Evolutionary conservation across 2,329 filamentous ascomycete genomes (phyloP), one percentile per base, ranked within the genome.

Genomic region (Fusarium torreyae): DNA sequence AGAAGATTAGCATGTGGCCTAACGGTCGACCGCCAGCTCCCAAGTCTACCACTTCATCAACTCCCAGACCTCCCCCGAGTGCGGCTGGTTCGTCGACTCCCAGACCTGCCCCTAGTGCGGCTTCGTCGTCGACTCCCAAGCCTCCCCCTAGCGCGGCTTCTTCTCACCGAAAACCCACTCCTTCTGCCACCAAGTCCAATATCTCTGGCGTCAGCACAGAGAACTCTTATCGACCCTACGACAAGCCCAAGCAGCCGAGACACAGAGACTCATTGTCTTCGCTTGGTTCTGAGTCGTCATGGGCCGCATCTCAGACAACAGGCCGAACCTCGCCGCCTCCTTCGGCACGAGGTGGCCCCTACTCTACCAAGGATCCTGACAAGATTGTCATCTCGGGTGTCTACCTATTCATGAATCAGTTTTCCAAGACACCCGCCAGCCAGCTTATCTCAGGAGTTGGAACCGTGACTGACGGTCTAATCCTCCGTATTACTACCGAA

Each of bases 341-440:
- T 2, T 94, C 92, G 5, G 87, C 91, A 69, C 89, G 92, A 48
- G 89, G 90, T 3, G 90, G 91, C 2, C 88, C 93, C 3, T 98
- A 98, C 80, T 87, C 89, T 36, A 98, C 94, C 28, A 93, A 92
- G 70, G 94, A 98, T 77, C 94, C 95, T 1, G 90, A 97, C 82
- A 99, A 99, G 86, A 96, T 99, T 77, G 91, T 97, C 67, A 95
- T 99, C 80, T 92, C 92, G 76, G 96, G 91, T 13, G 96, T 98
- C 5, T 98, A 97, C 78, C 86, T 92, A 57, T 98, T 97, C 85
- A 94, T 94, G 80, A 96, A 97, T 78, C 88, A 93, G 60, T 97
- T 93, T 74, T 90, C 92, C 70, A 92, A 91, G 76, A 94, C 92
- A n/a, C 95, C 96, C 0, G 89, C 93, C n/a, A 94, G 94, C 17